Base-by-base conservation (phyloP, 148 eudicot species). In the Mesembryanthemum crystallinum region DNA sequence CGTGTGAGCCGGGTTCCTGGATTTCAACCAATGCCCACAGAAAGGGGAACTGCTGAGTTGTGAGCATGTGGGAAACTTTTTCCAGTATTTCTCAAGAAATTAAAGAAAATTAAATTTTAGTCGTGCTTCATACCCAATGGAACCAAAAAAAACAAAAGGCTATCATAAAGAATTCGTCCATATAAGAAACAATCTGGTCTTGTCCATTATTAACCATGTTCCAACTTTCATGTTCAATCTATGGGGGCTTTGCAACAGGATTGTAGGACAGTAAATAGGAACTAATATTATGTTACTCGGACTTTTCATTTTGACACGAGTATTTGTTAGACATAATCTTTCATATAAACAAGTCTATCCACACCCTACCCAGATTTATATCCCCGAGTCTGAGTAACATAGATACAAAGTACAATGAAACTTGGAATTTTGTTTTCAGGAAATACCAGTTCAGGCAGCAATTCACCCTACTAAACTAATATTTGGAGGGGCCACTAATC, bases 1-100 rank as follows among this genome's bases (percentile, higher is more conserved):
- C 86, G 87, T 84, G 85, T 80, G 83, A 82, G 77, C 79, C 65
- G 81, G 76, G 76, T 75, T 84, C 79, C 71, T 73, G 78, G 64
- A 67, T 81, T 69, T 72, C 79, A 77, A 71, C 83, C 62, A 71
- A 67, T 82, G 82, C 85, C 79, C 78, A 77, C 78, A 49, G 78
- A 67, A 83, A 76, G 78, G 87, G 89, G 63, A 71, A 77, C 78
- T 71, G 77, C 67, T 78, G 79, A 78, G 81, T 76, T 71, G 84
- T 76, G 74, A 76, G 71, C 88, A 83, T 76, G 85, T 83, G 88
- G 76, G 72, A 65, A 1, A 59, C 62, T 67, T 76, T 55, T 54
- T 70, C 52, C 68, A 25, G 68, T 64, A 68, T 75, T 77, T 51
- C 68, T 61, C 43, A 54, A 57, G 32, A 43, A 60, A 30, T 65